phyloP scores from a whole-genome alignment of 2,329 filamentous ascomycete genomes.

The Dothidotthia symphoricarpi region DNA sequence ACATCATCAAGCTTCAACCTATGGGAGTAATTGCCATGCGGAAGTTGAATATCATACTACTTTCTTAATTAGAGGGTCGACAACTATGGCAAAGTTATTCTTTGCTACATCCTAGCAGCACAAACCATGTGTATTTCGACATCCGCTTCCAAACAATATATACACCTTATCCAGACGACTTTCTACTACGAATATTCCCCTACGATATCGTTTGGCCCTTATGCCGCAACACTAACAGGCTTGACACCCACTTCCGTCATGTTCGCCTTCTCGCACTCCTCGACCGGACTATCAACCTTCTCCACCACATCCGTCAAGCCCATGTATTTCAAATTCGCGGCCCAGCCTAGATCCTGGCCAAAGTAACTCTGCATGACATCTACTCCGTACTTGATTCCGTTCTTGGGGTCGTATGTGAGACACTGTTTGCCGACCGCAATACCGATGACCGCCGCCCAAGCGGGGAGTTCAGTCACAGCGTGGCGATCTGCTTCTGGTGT shows the following conservation, averaged over 20 bases:
- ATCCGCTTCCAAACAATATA: too few relatives aligned
- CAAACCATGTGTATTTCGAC: too few relatives aligned
- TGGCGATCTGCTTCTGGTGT: conserved; percentile 16
- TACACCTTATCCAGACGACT: not conserved
- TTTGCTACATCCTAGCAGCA: too few relatives aligned
- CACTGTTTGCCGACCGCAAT: conserved; percentile 70
- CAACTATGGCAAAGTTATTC: too few relatives aligned
- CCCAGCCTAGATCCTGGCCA: conserved; percentile 62
- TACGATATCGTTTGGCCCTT: not conserved
- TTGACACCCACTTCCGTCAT: conserved; percentile 33
- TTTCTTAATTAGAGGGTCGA: too few relatives aligned
- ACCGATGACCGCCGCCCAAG: conserved; percentile 59
- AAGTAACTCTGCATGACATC: conserved; percentile 66
- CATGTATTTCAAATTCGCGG: conserved; percentile 35
- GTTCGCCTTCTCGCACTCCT: conserved; percentile 18
- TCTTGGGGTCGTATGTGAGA: conserved; percentile 59
- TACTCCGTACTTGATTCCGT: conserved; percentile 59
- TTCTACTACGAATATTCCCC: not conserved
- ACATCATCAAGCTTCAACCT: too few relatives aligned
- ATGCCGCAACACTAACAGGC: conserved; percentile 27
- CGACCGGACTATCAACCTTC: conserved; percentile 13
- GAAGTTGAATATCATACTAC: too few relatives aligned
- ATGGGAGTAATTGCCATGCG: too few relatives aligned
- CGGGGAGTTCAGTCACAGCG: conserved; percentile 25
- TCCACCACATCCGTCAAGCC: conserved; percentile 37